A percentile compares a stretch with the other conserved stretches of the same genome.
Evolutionary conservation across 192 early-diverging fungal species (phyloP).

Genomic region (Rhizophagus clarus): DNA sequence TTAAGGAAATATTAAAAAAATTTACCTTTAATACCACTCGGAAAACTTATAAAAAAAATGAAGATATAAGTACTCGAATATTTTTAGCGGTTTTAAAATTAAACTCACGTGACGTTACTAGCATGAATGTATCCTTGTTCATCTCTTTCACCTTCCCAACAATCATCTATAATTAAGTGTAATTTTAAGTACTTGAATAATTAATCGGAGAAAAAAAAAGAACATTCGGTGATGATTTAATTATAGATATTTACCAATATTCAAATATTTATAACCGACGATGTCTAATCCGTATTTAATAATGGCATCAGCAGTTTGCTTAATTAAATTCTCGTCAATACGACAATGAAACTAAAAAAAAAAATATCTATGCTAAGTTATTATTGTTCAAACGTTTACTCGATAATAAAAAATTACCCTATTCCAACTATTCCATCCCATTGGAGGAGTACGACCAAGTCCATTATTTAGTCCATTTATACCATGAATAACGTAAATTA

Average conservation of each 20-base stretch:
- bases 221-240: background rate
- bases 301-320: slow-evolving; percentile 52
- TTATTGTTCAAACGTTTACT: background rate
- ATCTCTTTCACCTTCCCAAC: slow-evolving; percentile 52
- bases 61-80: background rate
- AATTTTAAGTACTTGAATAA: background rate
- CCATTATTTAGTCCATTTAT: background rate
- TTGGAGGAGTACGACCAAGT: slow-evolving; percentile 6
- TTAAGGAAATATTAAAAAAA: background rate
- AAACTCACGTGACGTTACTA: slow-evolving; percentile 33
- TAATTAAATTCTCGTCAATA: slow-evolving; percentile 53
- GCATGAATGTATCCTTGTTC: slow-evolving; percentile 31
- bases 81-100: background rate
- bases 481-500: background rate
- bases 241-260: slow-evolving; percentile 30
- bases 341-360: slow-evolving; percentile 39
- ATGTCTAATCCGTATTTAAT: slow-evolving; percentile 40
- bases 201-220: background rate
- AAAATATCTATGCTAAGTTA: too few species aligned
- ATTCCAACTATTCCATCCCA: slow-evolving; percentile 23
- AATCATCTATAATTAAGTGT: slow-evolving; percentile 43
- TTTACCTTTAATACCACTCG: slow-evolving; percentile 13
- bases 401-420: background rate
- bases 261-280: slow-evolving; percentile 59
- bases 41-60: background rate